Evolutionary conservation across 768 basidiomycete species (phyloP), one percentile per base, ranked within the genome.

Genomic region (Rubroboletus satanas): DNA sequence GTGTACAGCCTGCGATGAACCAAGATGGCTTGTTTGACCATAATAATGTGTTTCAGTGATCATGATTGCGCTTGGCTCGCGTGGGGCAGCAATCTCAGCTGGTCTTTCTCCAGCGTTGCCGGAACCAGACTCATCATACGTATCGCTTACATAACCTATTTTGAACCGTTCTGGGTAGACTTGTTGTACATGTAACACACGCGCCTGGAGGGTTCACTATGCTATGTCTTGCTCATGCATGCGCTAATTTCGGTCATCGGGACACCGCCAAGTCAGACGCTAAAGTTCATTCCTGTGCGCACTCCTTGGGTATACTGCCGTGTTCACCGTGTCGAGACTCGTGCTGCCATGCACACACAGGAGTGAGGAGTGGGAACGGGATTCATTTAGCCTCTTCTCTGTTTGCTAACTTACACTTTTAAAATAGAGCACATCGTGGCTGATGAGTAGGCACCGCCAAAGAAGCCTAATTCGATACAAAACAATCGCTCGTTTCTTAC

Each of bases 401-500:
- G 31, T 14, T 51, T 29, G 55, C 47, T 32, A 65, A 47, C 62
- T 51, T 66, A 67, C 64, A 65, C 50, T 48, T 39, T 36, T 21
- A 35, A n/a, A 51, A 48, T 26, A 37, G 21, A 49, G n/a, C 58
- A 57, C 56, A 57, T n/a, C 21, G 41, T 36, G n/a, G 33, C 5
- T 36, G 39, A 59, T 45, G 18, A 42, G 10, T 43, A 18, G 26
- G 31, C 39, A 37, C 39, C 35, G 6, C 50, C 15, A 54, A 37
- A 29, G 41, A 50, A 51, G 33, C 51, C 4, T 38, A 21, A 29
- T 50, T 52, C 39, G 28, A 50, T 37, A 5, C 36, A 41, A 26
- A 31, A 7, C 21, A 37, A 17, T 43, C 29, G 23, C 7, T 32
- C 35, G 2, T 33, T 45, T 39, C 45, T 47, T 73, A 90, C 63